Base-by-base conservation (phyloP, 495 filamentous ascomycete species). In the Podospora anserina region DNA sequence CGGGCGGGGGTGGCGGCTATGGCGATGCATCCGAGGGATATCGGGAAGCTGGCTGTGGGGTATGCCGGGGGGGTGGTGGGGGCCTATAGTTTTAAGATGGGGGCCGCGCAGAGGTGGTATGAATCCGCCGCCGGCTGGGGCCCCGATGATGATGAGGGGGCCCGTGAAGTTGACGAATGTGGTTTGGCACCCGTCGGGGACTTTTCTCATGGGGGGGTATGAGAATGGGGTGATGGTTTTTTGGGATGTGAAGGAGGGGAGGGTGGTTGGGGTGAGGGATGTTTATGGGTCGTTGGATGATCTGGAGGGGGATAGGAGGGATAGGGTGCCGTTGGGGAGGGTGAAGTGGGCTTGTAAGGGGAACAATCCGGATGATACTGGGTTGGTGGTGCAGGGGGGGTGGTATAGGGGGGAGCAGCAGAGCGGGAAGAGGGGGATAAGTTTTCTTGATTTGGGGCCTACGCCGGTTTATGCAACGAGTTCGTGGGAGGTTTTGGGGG, bases 151-250 rank as follows among this genome's bases (percentile, higher is more conserved):
- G 26, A 75, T 79, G 44, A 80, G 84, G 28, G 84, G 89, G 71
- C 85, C 92, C 65, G 89, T 80, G 11, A 84, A 82, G 62, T 77
- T 99, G 68, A 90, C 86, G 1, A 89, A 93, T 66, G 94, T 91
- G 0, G 72, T 92, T 49, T 99, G 95, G 95, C 95, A 99, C 80
- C 95, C 95, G 1, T 96, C 93, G 28, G 95, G 95, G 0, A 95
- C 91, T 0, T 99, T 98, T 72, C 78, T 97, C 54, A 76, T 94
- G 64, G 96, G 92, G 0, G 90, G 90, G 13, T 90, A 98, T 72
- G 94, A 97, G 69, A 94, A 98, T 75, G 89, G 89, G 3, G 94
- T 89, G 68, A 75, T 99, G 39, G 95, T 94, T 0, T 88, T 98
- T 63, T 99, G 96, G 96, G 96, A 98, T 81, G 81, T 90, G 2